Conservation (phyloP, 129 eudicot genomes). For the Artemisia argyi region DNA sequence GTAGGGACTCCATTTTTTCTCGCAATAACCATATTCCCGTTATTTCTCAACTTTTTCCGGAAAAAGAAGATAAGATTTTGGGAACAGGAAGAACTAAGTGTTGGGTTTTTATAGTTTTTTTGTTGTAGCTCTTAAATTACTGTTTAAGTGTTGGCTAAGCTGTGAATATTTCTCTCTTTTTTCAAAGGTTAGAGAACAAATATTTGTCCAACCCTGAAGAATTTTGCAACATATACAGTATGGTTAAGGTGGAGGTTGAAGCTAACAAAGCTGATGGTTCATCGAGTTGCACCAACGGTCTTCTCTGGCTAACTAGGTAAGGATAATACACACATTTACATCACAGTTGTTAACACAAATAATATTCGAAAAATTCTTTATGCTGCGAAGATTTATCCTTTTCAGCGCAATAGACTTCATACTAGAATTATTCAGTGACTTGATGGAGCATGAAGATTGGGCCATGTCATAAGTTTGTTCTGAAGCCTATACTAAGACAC, state of each 20-base stretch:
- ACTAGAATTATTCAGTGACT: slow-evolving; percentile 63
- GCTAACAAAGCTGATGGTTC: slow-evolving; percentile 69
- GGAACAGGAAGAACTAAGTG: not conserved
- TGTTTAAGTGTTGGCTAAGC: slow-evolving; percentile 1
- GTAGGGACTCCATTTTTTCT: not conserved
- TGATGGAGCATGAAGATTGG: slow-evolving; percentile 76
- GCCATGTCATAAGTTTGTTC: slow-evolving; percentile 69
- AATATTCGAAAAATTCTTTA: not conserved
- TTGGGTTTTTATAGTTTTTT: not conserved
- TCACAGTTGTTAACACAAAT: not conserved
- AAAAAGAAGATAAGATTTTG: not conserved
- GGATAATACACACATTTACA: not conserved
- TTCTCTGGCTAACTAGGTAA: slow-evolving; percentile 92
- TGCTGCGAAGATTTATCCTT: slow-evolving; percentile 12
- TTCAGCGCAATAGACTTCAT: slow-evolving; percentile 90
- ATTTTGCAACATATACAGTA: slow-evolving; percentile 69
- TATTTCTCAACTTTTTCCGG: not conserved
- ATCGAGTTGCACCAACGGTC: slow-evolving; percentile 89
- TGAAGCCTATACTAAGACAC: slow-evolving; percentile 81
- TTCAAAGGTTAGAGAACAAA: slow-evolving; percentile 76
- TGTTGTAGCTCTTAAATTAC: not conserved
- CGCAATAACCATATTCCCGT: not conserved
- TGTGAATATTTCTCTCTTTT: slow-evolving; percentile 5
- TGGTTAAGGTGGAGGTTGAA: slow-evolving; percentile 81
- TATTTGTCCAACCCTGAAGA: slow-evolving; percentile 61